Evolutionary conservation across 805 yeast species (phyloP), one percentile per base, ranked within the genome.

Genomic region (Metschnikowia kofuensis): DNA sequence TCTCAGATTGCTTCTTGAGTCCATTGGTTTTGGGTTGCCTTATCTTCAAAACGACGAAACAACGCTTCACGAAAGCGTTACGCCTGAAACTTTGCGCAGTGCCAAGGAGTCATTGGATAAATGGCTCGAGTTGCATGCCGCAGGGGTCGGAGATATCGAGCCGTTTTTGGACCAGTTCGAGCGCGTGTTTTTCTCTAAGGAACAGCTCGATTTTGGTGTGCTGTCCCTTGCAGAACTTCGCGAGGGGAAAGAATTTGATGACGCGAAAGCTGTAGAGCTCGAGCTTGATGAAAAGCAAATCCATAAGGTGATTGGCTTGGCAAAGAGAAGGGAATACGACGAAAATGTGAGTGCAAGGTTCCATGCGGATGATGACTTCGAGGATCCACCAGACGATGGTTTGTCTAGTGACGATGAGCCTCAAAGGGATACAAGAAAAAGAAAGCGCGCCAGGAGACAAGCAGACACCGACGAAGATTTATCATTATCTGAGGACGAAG

Each of bases 21-120:
- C 72, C 6, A 60, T 79, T 16, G 85, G 84, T 7, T 77, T 75
- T 49, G 67, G 63, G 6, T 47, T 77, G 13, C 80, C 82, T 0
- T 67, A 54, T 27, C 62, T 62, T 6, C 61, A 72, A 30, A 69
- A 65, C 30, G 78, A 70, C 39, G 58, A 58, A 3, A 79, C 77
- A 51, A 57, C 68, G 13, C 58, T 83, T 12, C 75, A 73, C 0
- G 47, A 58, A 0, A 44, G 61, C 1, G 55, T 75, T 0, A 55
- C 70, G 0, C 51, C 63, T 7, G 66, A 65, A 2, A 53, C 54
- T 6, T 52, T 83, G 14, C 59, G 60, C 10, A 69, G 67, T 11
- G 67, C 66, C 6, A 50, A 65, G 13, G 71, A 66, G 6, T 60
- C 68, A 30, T 62, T 83, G 12, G 65, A 68, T 42, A 76, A 70